Percentiles rank a stretch among this genome's conserved stretches.
phyloP scores from a whole-genome alignment of 805 yeast species.

The Metschnikowia baotianmanensis region DNA sequence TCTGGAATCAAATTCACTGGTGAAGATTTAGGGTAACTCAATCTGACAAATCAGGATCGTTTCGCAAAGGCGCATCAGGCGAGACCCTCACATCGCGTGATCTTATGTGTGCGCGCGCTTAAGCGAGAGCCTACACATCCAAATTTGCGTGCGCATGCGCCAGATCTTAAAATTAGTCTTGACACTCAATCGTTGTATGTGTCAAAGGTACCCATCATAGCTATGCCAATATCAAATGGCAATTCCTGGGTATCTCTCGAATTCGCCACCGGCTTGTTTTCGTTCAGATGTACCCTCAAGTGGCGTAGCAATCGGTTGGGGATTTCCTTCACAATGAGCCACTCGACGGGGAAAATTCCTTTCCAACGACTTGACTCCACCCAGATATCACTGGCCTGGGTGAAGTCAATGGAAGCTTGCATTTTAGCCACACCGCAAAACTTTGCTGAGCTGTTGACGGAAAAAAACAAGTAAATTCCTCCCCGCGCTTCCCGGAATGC shows the following conservation, averaged over 20 bases:
- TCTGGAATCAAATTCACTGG: not conserved
- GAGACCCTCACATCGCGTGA: constrained; percentile 3
- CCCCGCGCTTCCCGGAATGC: constrained; percentile 35
- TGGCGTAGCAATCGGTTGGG: constrained; percentile 48
- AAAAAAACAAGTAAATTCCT: constrained; percentile 50
- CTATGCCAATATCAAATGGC: constrained; percentile 46
- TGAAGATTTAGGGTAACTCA: not conserved
- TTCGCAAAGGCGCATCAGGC: no score
- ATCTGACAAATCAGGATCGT: no score
- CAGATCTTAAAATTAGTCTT: no score
- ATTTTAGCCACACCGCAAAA: constrained; percentile 52
- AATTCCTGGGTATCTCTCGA: constrained; percentile 64
- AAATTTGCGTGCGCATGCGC: no score
- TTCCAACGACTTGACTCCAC: constrained; percentile 47
- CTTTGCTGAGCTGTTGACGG: constrained; percentile 49
- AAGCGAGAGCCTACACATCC: not conserved
- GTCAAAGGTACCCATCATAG: constrained; percentile 45
- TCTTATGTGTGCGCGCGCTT: constrained; percentile 1
- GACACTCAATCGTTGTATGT: constrained; percentile 6
- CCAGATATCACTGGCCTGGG: constrained; percentile 46
- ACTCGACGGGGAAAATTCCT: constrained; percentile 51
- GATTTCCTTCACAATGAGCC: constrained; percentile 52
- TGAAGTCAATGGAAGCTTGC: constrained; percentile 37
- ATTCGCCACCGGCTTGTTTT: constrained; percentile 50
- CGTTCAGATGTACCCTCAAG: constrained; percentile 45